Conservation (phyloP, 163 green algal species). For the Prototheca wickerhamii region DNA sequence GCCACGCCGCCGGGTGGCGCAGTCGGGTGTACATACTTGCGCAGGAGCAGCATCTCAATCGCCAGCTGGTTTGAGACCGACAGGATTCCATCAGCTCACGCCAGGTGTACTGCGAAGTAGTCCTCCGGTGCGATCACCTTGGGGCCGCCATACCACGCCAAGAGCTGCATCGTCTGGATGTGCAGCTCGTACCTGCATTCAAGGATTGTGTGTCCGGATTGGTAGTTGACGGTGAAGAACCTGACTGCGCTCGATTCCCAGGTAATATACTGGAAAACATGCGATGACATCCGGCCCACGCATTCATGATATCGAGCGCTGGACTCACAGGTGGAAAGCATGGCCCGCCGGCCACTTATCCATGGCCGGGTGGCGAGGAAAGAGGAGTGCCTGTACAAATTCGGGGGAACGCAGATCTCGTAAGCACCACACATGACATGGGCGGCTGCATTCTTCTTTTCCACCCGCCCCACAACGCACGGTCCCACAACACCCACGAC, state of each 20-base stretch:
- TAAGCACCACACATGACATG: neutral
- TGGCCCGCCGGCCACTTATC: conserved; percentile 42
- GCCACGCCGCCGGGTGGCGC: too few relatives aligned
- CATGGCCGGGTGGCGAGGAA: conserved; percentile 48
- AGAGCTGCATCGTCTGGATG: conserved; percentile 34
- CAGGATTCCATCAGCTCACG: neutral
- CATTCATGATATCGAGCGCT: neutral
- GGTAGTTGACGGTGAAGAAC: neutral
- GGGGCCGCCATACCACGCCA: conserved; percentile 51
- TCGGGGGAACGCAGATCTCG: too few relatives aligned
- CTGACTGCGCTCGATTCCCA: too few relatives aligned
- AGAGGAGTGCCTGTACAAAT: conserved; percentile 29
- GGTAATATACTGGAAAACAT: too few relatives aligned
- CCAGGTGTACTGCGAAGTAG: conserved; percentile 26
- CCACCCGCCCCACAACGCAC: too few relatives aligned
- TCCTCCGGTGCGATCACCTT: conserved; percentile 26
- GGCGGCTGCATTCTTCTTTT: too few relatives aligned
- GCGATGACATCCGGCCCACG: neutral
- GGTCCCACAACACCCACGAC: too few relatives aligned
- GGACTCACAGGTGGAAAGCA: conserved; percentile 42
- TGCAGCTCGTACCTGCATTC: conserved; percentile 43
- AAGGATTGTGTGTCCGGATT: neutral
- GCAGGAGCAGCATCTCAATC: too few relatives aligned
- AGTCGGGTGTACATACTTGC: too few relatives aligned
- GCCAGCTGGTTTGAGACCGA: too few relatives aligned